Evolutionary conservation across 805 yeast species (phyloP).

Genomic region (Hanseniaspora meyeri): DNA sequence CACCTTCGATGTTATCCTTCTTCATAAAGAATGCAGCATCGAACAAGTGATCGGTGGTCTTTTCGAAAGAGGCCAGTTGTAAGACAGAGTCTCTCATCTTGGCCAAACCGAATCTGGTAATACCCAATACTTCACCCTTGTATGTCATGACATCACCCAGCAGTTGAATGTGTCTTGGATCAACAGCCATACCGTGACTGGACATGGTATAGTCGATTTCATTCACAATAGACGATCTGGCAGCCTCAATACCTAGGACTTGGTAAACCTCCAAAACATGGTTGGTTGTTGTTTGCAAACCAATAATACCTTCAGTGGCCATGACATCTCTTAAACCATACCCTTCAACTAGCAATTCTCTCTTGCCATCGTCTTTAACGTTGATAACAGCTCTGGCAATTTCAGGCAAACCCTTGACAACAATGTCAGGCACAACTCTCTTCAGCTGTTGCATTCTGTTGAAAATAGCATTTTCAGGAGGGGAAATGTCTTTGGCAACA

Average conservation of each 20-base stretch:
- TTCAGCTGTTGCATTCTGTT: conserved; percentile 82
- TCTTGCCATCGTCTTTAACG: conserved; percentile 70
- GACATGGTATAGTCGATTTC: conserved; percentile 98
- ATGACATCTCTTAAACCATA: conserved; percentile 91
- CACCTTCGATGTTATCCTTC: conserved; percentile 91
- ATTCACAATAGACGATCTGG: conserved; percentile 78
- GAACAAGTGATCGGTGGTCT: conserved; percentile 94
- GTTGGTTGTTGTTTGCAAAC: conserved; percentile 75
- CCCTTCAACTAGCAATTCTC: conserved; percentile 92
- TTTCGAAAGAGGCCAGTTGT: conserved; percentile 93
- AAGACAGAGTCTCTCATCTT: conserved; percentile 97
- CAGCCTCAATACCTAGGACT: conserved; percentile 96
- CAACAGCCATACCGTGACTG: conserved; percentile 98
- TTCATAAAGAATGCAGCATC: conserved; percentile 98
- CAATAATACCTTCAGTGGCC: conserved; percentile 94
- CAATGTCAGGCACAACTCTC: conserved; percentile 73
- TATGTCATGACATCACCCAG: conserved; percentile 98
- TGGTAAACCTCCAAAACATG: conserved; percentile 81
- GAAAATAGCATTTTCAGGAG: conserved; percentile 44
- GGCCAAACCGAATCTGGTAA: conserved; percentile 93
- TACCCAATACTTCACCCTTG: conserved; percentile 96
- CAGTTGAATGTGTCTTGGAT: conserved; percentile 96
- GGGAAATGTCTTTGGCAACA: conserved; percentile 28
- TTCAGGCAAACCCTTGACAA: conserved; percentile 84
- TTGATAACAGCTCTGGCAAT: conserved; percentile 94